A percentile compares a stretch with the other conserved stretches of the same genome.
These are phyloP conservation scores for Amanita phalloides DNA, from an alignment of 768 basidiomycete genomes.

Conservation along the genomic window DNA sequence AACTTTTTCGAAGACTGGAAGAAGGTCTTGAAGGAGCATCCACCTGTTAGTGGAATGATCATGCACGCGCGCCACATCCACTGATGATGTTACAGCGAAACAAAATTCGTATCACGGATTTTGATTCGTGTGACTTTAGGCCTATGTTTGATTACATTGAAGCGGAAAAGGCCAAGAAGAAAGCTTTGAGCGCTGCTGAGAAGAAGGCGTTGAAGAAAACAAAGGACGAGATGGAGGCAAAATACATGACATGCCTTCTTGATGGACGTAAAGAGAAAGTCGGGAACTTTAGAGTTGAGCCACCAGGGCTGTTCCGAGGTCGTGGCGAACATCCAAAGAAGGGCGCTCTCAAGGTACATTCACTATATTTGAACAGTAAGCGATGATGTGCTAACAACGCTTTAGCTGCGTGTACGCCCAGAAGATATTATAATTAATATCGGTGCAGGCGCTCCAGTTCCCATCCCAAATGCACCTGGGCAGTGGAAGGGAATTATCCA, in stretches of 20 bases:
- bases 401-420: slow-evolving; percentile 75
- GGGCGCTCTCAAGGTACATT: slow-evolving; percentile 78
- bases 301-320: slow-evolving; percentile 95
- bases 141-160: slow-evolving; percentile 94
- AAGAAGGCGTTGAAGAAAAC: slow-evolving; percentile 87
- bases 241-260: slow-evolving; percentile 77
- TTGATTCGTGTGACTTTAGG: slow-evolving; percentile 84
- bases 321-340: slow-evolving; percentile 99
- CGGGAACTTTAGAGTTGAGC: slow-evolving; percentile 97
- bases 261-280: slow-evolving; percentile 97
- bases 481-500: slow-evolving; percentile 84
- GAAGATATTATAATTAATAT: slow-evolving; percentile 97
- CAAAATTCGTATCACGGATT: slow-evolving; percentile 60
- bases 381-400: background rate
- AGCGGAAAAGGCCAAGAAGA: slow-evolving; percentile 87
- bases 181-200: slow-evolving; percentile 70
- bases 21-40: slow-evolving; percentile 63
- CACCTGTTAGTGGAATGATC: slow-evolving; percentile 45
- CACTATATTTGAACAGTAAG: background rate
- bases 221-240: slow-evolving; percentile 76
- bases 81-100: slow-evolving; percentile 37
- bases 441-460: slow-evolving; percentile 60
- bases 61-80: background rate
- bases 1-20: slow-evolving; percentile 96
- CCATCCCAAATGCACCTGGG: slow-evolving; percentile 86